Percentiles rank a stretch among this genome's conserved stretches.
phyloP scores from a whole-genome alignment of 495 filamentous ascomycete genomes.

The Neurospora tetrasperma region DNA sequence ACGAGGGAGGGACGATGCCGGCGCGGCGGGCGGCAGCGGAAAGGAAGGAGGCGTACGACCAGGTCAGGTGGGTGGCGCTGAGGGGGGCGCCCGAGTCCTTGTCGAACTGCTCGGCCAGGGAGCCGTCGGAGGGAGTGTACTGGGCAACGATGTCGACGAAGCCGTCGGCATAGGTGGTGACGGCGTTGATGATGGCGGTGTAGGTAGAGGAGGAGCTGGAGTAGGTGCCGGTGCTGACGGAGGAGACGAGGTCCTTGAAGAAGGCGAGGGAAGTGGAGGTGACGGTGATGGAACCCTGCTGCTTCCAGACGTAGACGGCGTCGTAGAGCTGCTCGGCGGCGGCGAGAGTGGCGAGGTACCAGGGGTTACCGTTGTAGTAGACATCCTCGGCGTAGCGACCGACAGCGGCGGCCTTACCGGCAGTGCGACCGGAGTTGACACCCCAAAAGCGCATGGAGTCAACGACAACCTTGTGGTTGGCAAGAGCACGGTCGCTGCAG shows the following conservation, averaged over 20 bases:
- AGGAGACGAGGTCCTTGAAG: conserved; percentile 44
- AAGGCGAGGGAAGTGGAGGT: conserved; percentile 45
- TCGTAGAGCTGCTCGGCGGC: conserved; percentile 59
- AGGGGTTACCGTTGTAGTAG: conserved; percentile 58
- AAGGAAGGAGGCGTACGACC: conserved; percentile 58
- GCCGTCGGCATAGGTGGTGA: conserved; percentile 54
- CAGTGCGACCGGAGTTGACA: conserved; percentile 42
- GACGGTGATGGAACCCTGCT: conserved; percentile 40
- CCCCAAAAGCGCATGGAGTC: conserved; percentile 55
- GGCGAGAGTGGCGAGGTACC: conserved; percentile 55
- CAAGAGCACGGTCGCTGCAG: conserved; percentile 49
- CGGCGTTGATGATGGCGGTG: conserved; percentile 40
- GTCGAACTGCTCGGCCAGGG: conserved; percentile 52
- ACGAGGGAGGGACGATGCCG: conserved; percentile 44
- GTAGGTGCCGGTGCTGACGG: conserved; percentile 42
- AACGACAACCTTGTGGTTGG: conserved; percentile 54
- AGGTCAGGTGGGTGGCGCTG: conserved; percentile 55
- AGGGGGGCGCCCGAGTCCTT: conserved; percentile 38
- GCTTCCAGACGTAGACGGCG: conserved; percentile 51
- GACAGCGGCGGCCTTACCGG: conserved; percentile 47
- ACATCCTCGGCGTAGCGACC: conserved; percentile 61
- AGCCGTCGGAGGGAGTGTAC: conserved; percentile 41
- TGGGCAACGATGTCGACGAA: conserved; percentile 45
- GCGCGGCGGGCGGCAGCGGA: conserved; percentile 42
- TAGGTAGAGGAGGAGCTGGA: conserved; percentile 35